phyloP scores from a whole-genome alignment of 1,284 basidiomycete species.

The Melampsora americana region DNA sequence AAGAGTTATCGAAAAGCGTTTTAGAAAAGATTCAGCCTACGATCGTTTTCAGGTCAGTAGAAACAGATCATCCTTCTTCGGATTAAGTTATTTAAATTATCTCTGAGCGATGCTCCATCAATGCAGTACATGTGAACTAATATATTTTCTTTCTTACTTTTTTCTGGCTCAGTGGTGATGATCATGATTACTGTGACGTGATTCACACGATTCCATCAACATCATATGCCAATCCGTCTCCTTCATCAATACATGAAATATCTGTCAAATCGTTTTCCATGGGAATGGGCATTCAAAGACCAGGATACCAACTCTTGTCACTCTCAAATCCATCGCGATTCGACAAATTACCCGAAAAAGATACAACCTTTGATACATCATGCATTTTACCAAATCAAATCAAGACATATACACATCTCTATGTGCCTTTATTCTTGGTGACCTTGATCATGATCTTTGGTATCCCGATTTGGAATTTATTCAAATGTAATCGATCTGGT shows the following conservation, averaged over 20 bases:
- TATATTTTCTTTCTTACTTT: not conserved
- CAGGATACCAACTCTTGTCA: conserved; percentile 81
- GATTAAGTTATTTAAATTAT: conserved; percentile 28
- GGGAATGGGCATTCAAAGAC: conserved; percentile 68
- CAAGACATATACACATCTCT: conserved; percentile 63
- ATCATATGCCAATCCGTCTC: conserved; percentile 37
- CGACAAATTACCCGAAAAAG: conserved; percentile 53
- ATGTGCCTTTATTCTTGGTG: conserved; percentile 61
- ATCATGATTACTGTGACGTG: conserved; percentile 82
- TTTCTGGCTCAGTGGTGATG: conserved; percentile 67
- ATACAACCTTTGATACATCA: conserved; percentile 59
- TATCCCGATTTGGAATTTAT: not conserved
- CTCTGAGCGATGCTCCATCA: conserved; percentile 9
- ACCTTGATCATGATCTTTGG: conserved; percentile 54
- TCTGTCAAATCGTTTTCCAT: conserved; percentile 80
- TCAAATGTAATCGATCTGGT: not conserved
- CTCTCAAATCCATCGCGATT: conserved; percentile 58
- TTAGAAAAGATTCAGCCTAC: conserved; percentile 65
- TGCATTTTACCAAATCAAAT: conserved; percentile 70
- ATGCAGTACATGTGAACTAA: conserved; percentile 19
- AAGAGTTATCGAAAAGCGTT: conserved; percentile 68
- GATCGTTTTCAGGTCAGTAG: conserved; percentile 67
- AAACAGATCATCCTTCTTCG: not conserved
- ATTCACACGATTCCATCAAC: conserved; percentile 57
- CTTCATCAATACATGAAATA: conserved; percentile 62